These are phyloP conservation scores for Botrytis aclada DNA, from an alignment of 2,329 filamentous ascomycete genomes.

Conservation along the genomic window DNA sequence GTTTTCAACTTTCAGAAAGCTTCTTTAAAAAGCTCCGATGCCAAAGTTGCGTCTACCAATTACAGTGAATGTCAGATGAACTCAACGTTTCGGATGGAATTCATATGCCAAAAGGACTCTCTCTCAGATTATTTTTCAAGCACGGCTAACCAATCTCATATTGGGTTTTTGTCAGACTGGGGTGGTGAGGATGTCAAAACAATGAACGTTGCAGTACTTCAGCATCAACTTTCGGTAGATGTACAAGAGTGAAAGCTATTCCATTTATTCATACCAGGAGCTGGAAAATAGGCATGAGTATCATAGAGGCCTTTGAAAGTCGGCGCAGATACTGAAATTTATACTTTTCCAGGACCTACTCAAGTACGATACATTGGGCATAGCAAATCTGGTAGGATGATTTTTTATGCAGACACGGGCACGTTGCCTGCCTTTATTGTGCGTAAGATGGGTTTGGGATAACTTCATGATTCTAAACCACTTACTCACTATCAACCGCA, in stretches of 20 bases:
- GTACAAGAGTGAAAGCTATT: background rate
- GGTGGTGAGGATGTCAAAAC: background rate
- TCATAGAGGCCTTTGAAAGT: background rate
- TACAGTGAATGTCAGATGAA: background rate
- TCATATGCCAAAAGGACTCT: background rate
- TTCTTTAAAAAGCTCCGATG: background rate
- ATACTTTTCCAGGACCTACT: background rate
- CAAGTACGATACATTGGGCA: background rate
- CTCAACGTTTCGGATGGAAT: background rate
- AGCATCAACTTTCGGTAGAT: background rate
- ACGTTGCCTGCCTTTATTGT: background rate
- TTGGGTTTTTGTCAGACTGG: background rate
- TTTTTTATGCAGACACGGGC: background rate
- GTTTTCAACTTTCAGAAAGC: background rate
- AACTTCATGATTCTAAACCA: background rate
- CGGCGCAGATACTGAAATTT: background rate
- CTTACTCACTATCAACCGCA: background rate
- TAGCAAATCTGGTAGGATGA: background rate
- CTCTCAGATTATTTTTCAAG: background rate
- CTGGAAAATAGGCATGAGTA: background rate
- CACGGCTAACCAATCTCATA: background rate
- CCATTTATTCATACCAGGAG: background rate
- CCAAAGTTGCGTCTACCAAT: background rate
- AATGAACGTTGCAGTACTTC: background rate
- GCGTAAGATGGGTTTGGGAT: background rate